Evolutionary conservation across 352 stramenopile species (phyloP), one percentile per base, ranked within the genome.

Genomic region (Pythium aphanidermatum): DNA sequence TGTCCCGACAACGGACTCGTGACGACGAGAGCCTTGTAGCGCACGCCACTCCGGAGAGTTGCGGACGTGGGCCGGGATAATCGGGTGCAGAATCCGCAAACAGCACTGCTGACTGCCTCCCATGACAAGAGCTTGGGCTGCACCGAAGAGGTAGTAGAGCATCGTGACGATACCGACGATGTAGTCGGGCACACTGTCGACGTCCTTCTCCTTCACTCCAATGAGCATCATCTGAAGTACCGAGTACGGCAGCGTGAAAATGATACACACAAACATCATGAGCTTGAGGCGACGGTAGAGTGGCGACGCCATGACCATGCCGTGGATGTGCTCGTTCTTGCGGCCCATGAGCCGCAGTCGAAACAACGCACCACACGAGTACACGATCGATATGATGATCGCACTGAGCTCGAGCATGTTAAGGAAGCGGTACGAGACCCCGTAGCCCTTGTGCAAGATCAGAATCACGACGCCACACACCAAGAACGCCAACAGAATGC

Each of bases 201-300:
- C 62, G 5, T 66, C 13, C n/a, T 64, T 28, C 28, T 66, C 49
- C 5, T 46, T 54, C 42, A 86, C 51, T 13, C 51, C 53, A n/a
- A 86, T 46, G 25, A 86, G 38, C 14, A 28, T 47, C 7, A 83
- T 43, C 44, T 86, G 74, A 20, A 86, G 28, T 19, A 65, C 55
- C 37, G 64, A 77, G 55, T 83, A 85, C n/a, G 74, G 74, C 13
- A 86, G 52, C 27, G 71, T 84, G 57, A 86, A 86, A 16, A 86
- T 40, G 7, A 62, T 61, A 19, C 70, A 78, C 44, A 83, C 68
- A 46, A 85, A 74, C 52, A 89, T 43, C 36, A 89, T 57, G 40
- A 55, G 32, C 59, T 86, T 86, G 43, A 89, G 68, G 17, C 76
- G 54, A 9, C 58, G 51, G 37, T 89, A 89, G 11, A 89, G 48